Base-by-base conservation (phyloP, 768 basidiomycete species). In the Auriscalpium microsporum region DNA sequence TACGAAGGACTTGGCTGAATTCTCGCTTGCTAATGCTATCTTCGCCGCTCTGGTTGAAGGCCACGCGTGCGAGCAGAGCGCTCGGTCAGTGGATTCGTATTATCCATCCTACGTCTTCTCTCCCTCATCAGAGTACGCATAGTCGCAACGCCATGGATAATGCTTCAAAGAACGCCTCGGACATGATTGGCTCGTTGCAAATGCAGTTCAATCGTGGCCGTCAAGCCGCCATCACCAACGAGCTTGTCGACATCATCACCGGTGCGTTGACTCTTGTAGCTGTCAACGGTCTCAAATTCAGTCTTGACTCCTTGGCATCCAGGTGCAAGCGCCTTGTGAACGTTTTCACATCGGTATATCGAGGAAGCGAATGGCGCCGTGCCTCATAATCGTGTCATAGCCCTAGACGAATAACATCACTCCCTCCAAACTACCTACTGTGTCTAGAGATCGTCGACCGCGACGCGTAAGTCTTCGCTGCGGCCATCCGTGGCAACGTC, bases 81-180 rank as follows among this genome's bases (percentile, higher is more conserved):
- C 90, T 65, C 90, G 88, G 90, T 92, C 72, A 37, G 67, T 74
- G 28, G 2, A 28, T 28, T 28, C 28, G 28, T 7, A 28, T 28
- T 4, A 28, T 28, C 28, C 28, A 5, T 28, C 37, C 21, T 8
- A 56, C 48, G 47, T 46, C 44, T 8, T 38, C 34, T 38, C 34
- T 44, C 19, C 54, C 55, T 10, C 23, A 28, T 48, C n/a, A 33
- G 10, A 21, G 9, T 28, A 14, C 6, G 11, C 42, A 54, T 28
- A 85, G 95, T 71, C 87, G 95, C 63, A 97, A 95, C 63, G 96
- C 96, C 66, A 99, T 99, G 96, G 96, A 98, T 82, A 98, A 93
- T 68, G 95, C 95, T 48, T 93, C 94, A 62, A 99, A 99, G 84
- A 98, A 99, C 72, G 96, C 96, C 56, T 75, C 74, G 36, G 94